phyloP scores from a whole-genome alignment of 2,329 filamentous ascomycete species.

The Epichloe uncinata region DNA sequence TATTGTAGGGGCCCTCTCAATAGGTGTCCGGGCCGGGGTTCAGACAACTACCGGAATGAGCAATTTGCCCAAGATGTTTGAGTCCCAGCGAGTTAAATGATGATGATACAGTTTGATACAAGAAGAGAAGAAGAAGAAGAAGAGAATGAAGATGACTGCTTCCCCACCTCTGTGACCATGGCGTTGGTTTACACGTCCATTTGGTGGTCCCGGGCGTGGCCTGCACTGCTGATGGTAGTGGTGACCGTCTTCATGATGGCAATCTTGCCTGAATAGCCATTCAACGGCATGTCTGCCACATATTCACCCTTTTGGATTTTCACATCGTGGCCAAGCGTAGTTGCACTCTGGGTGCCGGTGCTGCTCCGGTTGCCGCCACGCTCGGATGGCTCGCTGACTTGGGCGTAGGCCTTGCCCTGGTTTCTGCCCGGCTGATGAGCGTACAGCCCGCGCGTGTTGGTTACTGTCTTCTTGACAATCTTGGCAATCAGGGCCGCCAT shows the following conservation, averaged over 20 bases:
- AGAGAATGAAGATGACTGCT: too few species aligned
- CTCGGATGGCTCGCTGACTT: background rate
- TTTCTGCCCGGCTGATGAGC: background rate
- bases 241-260: background rate
- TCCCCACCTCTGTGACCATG: too few species aligned
- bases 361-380: background rate
- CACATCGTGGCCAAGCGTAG: constrained; percentile 1
- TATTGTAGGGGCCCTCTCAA: too few species aligned
- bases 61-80: too few species aligned
- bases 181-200: too few species aligned
- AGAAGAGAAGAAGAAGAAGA: too few species aligned
- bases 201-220: background rate
- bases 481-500: constrained; percentile 38
- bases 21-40: too few species aligned
- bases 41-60: too few species aligned
- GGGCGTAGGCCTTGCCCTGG: background rate
- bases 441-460: background rate
- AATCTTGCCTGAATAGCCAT: background rate
- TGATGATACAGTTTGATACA: too few species aligned
- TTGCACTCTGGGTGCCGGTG: background rate
- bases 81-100: too few species aligned
- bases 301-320: constrained; percentile 1
- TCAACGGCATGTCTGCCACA: background rate
- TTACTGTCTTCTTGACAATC: constrained; percentile 11
- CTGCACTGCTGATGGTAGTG: background rate